Evolutionary conservation across 176 grass and related monocot genomes (phyloP).

Genomic region (Areca catechu): DNA sequence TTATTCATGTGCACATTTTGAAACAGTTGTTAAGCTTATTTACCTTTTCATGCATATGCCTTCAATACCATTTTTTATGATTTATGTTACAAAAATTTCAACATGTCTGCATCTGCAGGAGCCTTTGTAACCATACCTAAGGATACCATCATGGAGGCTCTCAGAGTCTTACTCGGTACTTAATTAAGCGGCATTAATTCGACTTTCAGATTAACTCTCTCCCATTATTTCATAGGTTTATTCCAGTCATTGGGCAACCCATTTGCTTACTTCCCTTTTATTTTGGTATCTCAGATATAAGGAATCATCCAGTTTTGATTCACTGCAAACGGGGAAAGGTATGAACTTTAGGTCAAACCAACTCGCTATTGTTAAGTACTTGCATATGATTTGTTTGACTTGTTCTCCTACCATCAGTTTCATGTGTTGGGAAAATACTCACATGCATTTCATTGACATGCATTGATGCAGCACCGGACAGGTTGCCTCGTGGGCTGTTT

Average conservation of each 20-base stretch:
- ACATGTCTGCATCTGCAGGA: constrained; percentile 12
- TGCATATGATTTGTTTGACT: background rate
- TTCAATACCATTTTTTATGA: background rate
- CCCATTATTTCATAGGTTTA: too few species aligned
- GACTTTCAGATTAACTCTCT: background rate
- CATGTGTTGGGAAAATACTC: background rate
- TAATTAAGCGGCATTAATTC: background rate
- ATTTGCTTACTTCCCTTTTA: background rate
- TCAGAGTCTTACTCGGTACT: constrained; percentile 21
- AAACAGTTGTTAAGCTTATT: background rate
- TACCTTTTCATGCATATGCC: background rate
- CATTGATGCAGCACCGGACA: background rate
- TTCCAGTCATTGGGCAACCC: too few species aligned
- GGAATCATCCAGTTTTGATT: constrained; percentile 22
- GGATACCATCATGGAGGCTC: constrained; percentile 18
- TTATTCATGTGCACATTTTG: too few species aligned
- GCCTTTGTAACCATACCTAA: constrained; percentile 7
- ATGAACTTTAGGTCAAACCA: background rate
- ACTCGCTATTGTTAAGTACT: background rate
- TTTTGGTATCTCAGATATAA: constrained; percentile 11
- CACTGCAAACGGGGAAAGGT: constrained; percentile 28
- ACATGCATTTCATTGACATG: background rate
- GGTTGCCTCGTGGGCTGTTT: constrained; percentile 7
- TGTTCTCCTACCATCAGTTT: background rate
- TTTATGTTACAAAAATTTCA: background rate